Evolutionary conservation across 441 rosid genomes (phyloP), one percentile per base, ranked within the genome.

Genomic region (Omphalea diandra): DNA sequence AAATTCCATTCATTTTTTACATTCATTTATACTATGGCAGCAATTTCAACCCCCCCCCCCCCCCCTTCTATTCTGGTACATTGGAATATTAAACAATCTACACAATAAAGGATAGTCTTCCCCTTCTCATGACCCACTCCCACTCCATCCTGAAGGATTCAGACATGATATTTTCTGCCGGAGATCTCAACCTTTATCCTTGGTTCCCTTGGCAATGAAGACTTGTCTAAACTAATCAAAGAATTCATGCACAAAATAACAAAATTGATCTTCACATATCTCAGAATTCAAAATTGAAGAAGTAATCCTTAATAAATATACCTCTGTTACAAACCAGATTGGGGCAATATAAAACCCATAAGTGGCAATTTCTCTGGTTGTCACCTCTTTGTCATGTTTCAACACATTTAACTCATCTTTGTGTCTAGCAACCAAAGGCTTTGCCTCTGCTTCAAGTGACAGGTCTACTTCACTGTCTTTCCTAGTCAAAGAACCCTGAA

Each of bases 281-380:
- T 6, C 32, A 60, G 17, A 18, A 57, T 31, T 26, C 53, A 72
- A 52, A 41, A 2, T 32, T 44, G 49, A 59, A 71, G 46, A 64
- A 35, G 0, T 26, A 58, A 67, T 41, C 54, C 58, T 49, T 29
- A 71, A 26, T 26, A 47, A 72, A 49, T 26, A 68, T 74, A 95
- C 99, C 97, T 95, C 99, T 41, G 99, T 95, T 31, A 95, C 75
- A 81, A 95, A 95, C 99, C 99, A 95, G 69, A 95, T 80, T 7
- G 99, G 99, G 24, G 98, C 98, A 61, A 95, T 84, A 78, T 93
- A 95, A 83, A 91, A 90, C 20, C 98, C 97, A 43, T 81, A 85
- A 44, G 73, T 78, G 11, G 95, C 98, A 75, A 91, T 85, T 83
- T 95, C 91, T 76, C 79, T 84, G 1, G 87, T 73, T 1, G 94